Evolutionary conservation across 441 rosid species (phyloP).

Genomic region (Erodium moschatum): DNA sequence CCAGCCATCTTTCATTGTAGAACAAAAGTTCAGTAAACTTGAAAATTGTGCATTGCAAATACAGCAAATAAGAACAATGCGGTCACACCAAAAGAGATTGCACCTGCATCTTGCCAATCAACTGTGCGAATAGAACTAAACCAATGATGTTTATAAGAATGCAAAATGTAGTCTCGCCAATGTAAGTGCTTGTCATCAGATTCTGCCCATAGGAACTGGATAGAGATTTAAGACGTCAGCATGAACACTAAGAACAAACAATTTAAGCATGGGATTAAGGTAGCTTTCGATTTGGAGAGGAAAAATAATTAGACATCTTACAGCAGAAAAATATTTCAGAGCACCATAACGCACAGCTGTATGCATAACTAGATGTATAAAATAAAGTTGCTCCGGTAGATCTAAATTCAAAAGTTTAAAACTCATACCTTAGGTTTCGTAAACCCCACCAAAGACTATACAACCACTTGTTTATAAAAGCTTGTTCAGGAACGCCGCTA

Average conservation of each 20-base stretch:
- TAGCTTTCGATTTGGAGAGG: too few relatives aligned
- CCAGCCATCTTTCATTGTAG: not conserved
- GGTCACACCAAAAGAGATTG: not conserved
- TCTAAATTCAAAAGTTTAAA: not conserved
- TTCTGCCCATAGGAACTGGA: slow-evolving; percentile 87
- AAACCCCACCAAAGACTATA: slow-evolving; percentile 96
- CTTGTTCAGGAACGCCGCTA: slow-evolving; percentile 47
- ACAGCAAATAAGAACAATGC: not conserved
- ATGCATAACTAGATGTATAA: not conserved
- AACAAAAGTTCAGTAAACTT: not conserved
- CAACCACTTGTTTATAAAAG: slow-evolving; percentile 58
- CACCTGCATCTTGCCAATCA: slow-evolving; percentile 97
- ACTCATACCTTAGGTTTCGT: slow-evolving; percentile 69
- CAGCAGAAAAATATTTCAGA: not conserved
- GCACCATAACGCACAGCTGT: not conserved
- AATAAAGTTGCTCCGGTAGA: not conserved
- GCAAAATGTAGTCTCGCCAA: slow-evolving; percentile 79
- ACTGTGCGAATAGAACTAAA: slow-evolving; percentile 77
- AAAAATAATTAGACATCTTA: not conserved
- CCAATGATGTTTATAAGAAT: slow-evolving; percentile 72
- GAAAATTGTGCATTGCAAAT: not conserved
- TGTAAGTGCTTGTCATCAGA: slow-evolving; percentile 62
- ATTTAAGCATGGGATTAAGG: slow-evolving; percentile 11
- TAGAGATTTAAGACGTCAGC: slow-evolving; percentile 1
- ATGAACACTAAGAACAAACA: slow-evolving; percentile 20